Evolutionary conservation across 495 filamentous ascomycete genomes (phyloP).

Genomic region (Neurospora cerealis): DNA sequence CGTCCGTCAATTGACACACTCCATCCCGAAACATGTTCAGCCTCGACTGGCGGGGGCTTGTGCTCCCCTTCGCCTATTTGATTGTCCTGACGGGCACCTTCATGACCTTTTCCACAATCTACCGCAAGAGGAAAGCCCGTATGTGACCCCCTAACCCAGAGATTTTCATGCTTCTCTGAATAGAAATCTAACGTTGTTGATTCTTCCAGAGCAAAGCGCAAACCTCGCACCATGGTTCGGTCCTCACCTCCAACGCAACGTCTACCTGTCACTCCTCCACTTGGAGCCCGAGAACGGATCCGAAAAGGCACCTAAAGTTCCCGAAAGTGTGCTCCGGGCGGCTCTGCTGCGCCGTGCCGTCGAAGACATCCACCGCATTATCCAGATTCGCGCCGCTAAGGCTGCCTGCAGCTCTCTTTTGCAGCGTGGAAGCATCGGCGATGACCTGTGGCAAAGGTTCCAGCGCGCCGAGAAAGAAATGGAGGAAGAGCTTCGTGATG

Average conservation of each 20-base stretch:
- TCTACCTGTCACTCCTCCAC: slow-evolving; percentile 88
- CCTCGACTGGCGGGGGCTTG: slow-evolving; percentile 72
- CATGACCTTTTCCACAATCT: slow-evolving; percentile 82
- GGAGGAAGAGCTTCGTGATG: slow-evolving; percentile 89
- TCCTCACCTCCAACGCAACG: slow-evolving; percentile 78
- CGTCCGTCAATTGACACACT: not conserved
- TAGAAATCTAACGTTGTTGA: not conserved
- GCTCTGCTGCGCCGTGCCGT: slow-evolving; percentile 82
- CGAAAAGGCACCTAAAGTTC: slow-evolving; percentile 63
- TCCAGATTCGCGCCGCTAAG: slow-evolving; percentile 77
- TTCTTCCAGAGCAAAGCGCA: slow-evolving; percentile 53
- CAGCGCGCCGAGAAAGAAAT: slow-evolving; percentile 89
- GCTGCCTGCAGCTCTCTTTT: slow-evolving; percentile 71
- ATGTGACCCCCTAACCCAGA: slow-evolving; percentile 21
- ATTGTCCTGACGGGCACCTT: slow-evolving; percentile 77
- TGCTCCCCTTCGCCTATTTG: slow-evolving; percentile 79
- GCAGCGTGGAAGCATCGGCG: slow-evolving; percentile 85
- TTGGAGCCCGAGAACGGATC: slow-evolving; percentile 59
- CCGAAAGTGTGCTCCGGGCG: slow-evolving; percentile 78
- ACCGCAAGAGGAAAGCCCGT: slow-evolving; percentile 88
- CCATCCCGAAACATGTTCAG: slow-evolving; percentile 33
- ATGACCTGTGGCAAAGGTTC: slow-evolving; percentile 94
- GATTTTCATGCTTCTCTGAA: not conserved
- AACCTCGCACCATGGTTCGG: slow-evolving; percentile 89
- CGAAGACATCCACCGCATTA: slow-evolving; percentile 84